Evolutionary conservation across 1,139 yeast genomes (phyloP).

Genomic region (Protomyces lactucae-debilis): DNA sequence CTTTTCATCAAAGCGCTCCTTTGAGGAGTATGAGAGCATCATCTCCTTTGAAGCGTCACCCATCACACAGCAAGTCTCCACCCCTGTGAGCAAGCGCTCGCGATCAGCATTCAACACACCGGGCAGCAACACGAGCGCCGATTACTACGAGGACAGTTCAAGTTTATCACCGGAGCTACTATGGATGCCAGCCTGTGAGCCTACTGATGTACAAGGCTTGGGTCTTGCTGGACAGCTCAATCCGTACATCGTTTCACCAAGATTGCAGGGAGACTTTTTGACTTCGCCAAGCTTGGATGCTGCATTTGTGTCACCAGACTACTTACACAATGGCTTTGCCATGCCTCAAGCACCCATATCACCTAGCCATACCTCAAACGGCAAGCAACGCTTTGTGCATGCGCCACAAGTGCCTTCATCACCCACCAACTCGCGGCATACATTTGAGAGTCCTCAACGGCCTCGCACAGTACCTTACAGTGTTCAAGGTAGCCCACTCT

Average conservation of each 20-base stretch:
- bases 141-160: not conserved
- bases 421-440: not conserved
- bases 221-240: not conserved
- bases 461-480: not conserved
- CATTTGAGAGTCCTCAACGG: not conserved
- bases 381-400: not conserved
- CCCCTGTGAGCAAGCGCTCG: conserved; percentile 19
- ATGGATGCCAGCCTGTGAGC: not conserved
- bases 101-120: conserved; percentile 5
- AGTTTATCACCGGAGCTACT: not conserved
- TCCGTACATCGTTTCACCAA: not conserved
- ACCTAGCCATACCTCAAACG: not conserved
- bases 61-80: conserved; percentile 1
- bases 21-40: conserved; percentile 12
- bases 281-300: not conserved
- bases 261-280: not conserved
- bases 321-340: not conserved
- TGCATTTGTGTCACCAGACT: not conserved
- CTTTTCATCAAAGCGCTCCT: conserved; percentile 16
- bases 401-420: not conserved
- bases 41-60: not conserved
- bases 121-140: not conserved
- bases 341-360: not conserved
- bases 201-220: not conserved
- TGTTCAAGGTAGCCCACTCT: not conserved